A percentile compares a stretch with the other conserved stretches of the same genome.
phyloP scores from a whole-genome alignment of 108 stramenopile species.

The Stephanodiscus triporus region DNA sequence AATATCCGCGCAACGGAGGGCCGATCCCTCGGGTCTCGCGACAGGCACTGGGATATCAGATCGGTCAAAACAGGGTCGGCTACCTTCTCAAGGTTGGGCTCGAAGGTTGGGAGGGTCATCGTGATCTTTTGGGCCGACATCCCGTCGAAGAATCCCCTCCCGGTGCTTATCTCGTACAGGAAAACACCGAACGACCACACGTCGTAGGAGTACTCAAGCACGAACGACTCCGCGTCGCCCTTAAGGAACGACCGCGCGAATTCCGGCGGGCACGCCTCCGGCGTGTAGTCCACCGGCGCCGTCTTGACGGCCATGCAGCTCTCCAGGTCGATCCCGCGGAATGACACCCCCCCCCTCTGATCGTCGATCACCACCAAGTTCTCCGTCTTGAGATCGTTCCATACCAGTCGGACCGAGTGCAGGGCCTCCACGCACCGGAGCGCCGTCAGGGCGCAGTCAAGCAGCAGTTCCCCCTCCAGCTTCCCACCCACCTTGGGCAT shows the following conservation, averaged over 20 bases:
- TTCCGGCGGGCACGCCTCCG: constrained; percentile 91
- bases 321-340: constrained; percentile 85
- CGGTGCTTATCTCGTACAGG: constrained; percentile 77
- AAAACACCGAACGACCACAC: constrained; percentile 89
- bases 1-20: constrained; percentile 69
- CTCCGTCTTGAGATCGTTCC: constrained; percentile 91
- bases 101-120: constrained; percentile 57
- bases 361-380: constrained; percentile 82
- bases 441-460: constrained; percentile 73
- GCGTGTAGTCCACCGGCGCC: constrained; percentile 88
- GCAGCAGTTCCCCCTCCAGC: constrained; percentile 67
- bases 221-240: constrained; percentile 80
- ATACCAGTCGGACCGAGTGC: constrained; percentile 75
- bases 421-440: constrained; percentile 76
- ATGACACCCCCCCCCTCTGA: constrained; percentile 48
- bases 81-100: constrained; percentile 50
- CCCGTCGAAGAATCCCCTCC: constrained; percentile 76
- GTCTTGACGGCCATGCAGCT: constrained; percentile 73
- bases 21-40: constrained; percentile 60
- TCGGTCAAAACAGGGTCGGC: constrained; percentile 61
- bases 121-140: constrained; percentile 74
- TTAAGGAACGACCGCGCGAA: constrained; percentile 79
- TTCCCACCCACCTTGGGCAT: constrained; percentile 58
- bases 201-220: constrained; percentile 78
- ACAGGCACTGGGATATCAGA: constrained; percentile 69